These are phyloP conservation scores for Xylaria sp. DNA, from an alignment of 2,329 filamentous ascomycete genomes.

Conservation along the genomic window DNA sequence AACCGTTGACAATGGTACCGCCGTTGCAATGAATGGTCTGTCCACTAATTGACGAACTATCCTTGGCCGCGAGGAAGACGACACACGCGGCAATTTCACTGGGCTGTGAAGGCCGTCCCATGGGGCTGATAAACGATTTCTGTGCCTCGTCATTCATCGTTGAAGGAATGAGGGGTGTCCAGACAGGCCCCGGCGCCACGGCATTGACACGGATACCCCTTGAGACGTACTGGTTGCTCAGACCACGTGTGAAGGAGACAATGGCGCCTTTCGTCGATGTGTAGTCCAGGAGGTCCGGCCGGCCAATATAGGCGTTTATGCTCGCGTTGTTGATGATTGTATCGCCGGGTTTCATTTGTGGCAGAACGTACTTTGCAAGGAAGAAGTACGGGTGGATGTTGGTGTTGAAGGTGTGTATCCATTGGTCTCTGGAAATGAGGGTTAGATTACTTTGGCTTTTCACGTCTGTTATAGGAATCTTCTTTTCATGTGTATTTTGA, in stretches of 20 bases:
- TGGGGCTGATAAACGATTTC: slow-evolving; percentile 77
- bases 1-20: slow-evolving; percentile 62
- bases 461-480: too few relatives aligned
- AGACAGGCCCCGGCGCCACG: slow-evolving; percentile 81
- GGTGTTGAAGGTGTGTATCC: slow-evolving; percentile 81
- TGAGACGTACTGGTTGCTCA: slow-evolving; percentile 78
- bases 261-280: slow-evolving; percentile 84
- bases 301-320: slow-evolving; percentile 84
- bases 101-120: slow-evolving; percentile 82
- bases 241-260: slow-evolving; percentile 79
- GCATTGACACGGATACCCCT: slow-evolving; percentile 72
- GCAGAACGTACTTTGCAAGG: slow-evolving; percentile 79
- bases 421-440: slow-evolving; percentile 70
- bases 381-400: slow-evolving; percentile 89
- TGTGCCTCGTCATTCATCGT: slow-evolving; percentile 78
- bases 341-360: slow-evolving; percentile 78
- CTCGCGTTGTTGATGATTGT: slow-evolving; percentile 89
- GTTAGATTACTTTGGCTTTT: slow-evolving; percentile 34
- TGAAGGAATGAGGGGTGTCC: slow-evolving; percentile 78
- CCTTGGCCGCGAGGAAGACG: slow-evolving; percentile 80
- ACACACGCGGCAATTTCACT: slow-evolving; percentile 85
- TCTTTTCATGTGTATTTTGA: background rate
- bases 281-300: slow-evolving; percentile 84
- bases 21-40: slow-evolving; percentile 71
- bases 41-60: slow-evolving; percentile 79